Base-by-base conservation (phyloP, 768 basidiomycete species). In the Termitomyces bulborhizus region DNA sequence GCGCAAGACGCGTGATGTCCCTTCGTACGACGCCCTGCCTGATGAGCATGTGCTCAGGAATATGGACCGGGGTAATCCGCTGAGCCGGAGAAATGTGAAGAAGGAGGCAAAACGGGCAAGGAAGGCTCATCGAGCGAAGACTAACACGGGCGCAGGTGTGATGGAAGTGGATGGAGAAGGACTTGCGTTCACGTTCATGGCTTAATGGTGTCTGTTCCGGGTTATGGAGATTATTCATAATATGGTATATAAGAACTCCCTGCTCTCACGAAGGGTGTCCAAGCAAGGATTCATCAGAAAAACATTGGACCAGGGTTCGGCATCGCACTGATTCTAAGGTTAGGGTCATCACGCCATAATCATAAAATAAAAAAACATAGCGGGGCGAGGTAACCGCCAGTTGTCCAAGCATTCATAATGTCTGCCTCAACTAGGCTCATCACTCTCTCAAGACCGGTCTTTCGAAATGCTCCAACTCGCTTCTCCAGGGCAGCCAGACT, bases 21-120 rank as follows among this genome's bases (percentile, higher is more conserved):
- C 78, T 7, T 68, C 71, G 6, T 82, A 84, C 58, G 77, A 87
- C 54, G 73, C 75, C 6, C 74, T 68, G 0, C 76, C 78, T 4
- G 78, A 81, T 39, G 69, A 68, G 6, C 70, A 82, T 56, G 77
- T 77, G 27, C 62, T 75, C 24, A 57, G 66, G 43, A 69, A 67
- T 56, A 81, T 83, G 77, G 77, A 76, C 12, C 63, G 65, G 56
- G 71, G 77, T 53, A 86, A 87, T 65, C 85, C 87, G 13, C 59
- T 90, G 57, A 52, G 42, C 53, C 70, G 86, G 57, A 77, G 73
- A 62, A 70, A 75, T 60, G 60, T 88, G 62, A 89, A 88, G 71
- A 77, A 71, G 63, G 85, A 83, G 44, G 78, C 80, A 46, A 90
- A 88, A 73, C 73, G 74, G 60, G 81, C 78, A 37, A 74, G 82